Evolutionary conservation across 108 stramenopile species (phyloP), one percentile per base, ranked within the genome.

Genomic region (Nannochloropsis gaditana): DNA sequence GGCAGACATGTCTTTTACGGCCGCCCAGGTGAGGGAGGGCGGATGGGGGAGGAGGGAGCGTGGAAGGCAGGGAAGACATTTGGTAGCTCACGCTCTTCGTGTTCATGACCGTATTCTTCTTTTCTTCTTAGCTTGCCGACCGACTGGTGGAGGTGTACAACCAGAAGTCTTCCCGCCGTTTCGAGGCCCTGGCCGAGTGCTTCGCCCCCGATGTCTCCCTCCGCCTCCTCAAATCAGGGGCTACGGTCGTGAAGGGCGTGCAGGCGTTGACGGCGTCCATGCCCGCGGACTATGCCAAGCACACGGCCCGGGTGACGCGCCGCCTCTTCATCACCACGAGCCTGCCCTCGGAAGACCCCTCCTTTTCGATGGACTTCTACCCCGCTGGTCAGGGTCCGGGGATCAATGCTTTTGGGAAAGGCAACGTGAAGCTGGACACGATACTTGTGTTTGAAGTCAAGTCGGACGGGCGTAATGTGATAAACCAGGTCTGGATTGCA

Each of bases 141-240:
- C 59, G 59, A 15, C 59, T 73, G 19, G 59, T 73, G 15, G 59
- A 73, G n/a, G 59, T 73, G 15, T 73, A 73, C 59, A 73, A 73
- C 8, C 19, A n/a, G n/a, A 73, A n/a, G n/a, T 73, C 59, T 73
- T 73, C 59, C 59, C 59, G 59, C 2, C 59, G 59, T n/a, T 73
- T 73, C 59, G 59, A 73, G 19, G 59, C 59, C 59, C 59, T 73
- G 59, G 59, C 59, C 59, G 59, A 73, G 19, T 73, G 59, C n/a
- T 73, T 73, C 59, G n/a, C 59, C 59, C 59, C 59, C 59, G 59
- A 73, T n/a, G 59, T 73, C 19, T 73, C 59, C 59, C 59, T 73
- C 3, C 3, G 59, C 59, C 19, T 73, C 3, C 59, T 73, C 59
- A 73, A 73, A n/a, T n/a, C 59, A 73, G n/a, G n/a, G 4, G 59